Percentiles rank a stretch among this genome's conserved stretches.
Conservation (phyloP, 2,329 filamentous ascomycete species). For the Volutella citrinella region DNA sequence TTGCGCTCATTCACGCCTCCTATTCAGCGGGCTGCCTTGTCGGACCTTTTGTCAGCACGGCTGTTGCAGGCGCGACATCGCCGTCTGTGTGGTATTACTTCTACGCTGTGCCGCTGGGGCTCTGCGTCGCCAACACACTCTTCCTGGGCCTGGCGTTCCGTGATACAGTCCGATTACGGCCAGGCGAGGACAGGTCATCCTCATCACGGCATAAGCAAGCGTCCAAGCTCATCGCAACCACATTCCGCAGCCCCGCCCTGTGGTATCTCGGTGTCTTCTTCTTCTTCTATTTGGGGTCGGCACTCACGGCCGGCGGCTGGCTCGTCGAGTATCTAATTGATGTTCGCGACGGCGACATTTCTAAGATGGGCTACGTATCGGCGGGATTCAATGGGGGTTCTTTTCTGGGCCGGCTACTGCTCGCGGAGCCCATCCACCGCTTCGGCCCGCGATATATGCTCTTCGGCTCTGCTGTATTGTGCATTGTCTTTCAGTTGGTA, state of each 20-base stretch:
- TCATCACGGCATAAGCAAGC: slow-evolving; percentile 31
- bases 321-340: slow-evolving; percentile 62
- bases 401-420: slow-evolving; percentile 52
- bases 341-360: slow-evolving; percentile 54
- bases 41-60: slow-evolving; percentile 52
- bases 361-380: slow-evolving; percentile 59
- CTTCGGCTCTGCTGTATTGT: slow-evolving; percentile 48
- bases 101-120: slow-evolving; percentile 52
- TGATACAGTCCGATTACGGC: slow-evolving; percentile 30
- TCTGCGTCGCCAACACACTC: slow-evolving; percentile 49
- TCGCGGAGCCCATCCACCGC: slow-evolving; percentile 58
- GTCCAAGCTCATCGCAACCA: slow-evolving; percentile 40
- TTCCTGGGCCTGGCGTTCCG: slow-evolving; percentile 48
- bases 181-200: slow-evolving; percentile 3
- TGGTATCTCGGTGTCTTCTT: slow-evolving; percentile 62
- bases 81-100: slow-evolving; percentile 50
- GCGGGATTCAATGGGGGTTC: slow-evolving; percentile 58
- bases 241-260: slow-evolving; percentile 43
- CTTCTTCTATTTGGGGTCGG: slow-evolving; percentile 59
- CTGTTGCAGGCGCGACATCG: slow-evolving; percentile 40
- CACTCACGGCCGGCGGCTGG: slow-evolving; percentile 58
- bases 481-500: slow-evolving; percentile 52
- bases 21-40: slow-evolving; percentile 56
- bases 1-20: slow-evolving; percentile 63
- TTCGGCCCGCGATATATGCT: slow-evolving; percentile 58